Base-by-base conservation (phyloP, 129 eudicot genomes). In the Erigeron canadensis region DNA sequence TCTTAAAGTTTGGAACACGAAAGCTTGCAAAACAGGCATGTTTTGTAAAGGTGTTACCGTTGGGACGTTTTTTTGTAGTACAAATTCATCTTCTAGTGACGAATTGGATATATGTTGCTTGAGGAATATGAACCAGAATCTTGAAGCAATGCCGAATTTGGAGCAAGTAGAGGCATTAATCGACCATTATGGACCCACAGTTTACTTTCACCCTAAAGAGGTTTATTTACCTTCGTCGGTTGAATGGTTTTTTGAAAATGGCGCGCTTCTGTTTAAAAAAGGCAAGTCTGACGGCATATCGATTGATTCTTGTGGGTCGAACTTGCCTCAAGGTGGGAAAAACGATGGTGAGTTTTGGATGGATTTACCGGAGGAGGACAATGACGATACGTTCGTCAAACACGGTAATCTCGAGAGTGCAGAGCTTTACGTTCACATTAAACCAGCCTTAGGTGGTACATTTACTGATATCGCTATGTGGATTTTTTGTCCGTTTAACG, bases 401-500 rank as follows among this genome's bases (percentile, higher is more conserved):
- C 51, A 65, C 0, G 99, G 99, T 10, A 84, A 94, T 55, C 77
- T 90, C 0, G 91, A 86, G 15, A 87, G 86, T 39, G 84, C 94
- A 0, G 87, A 90, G 84, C 81, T 94, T 2, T 94, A 94, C 39
- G 97, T 90, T 69, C 99, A 94, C 59, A 85, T 88, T 12, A 94
- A 94, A 73, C 91, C 97, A 0, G 96, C 97, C 34, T 73, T 73
- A 8, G 99, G 99, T 0, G 99, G 99, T 10, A 87, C 86, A 18
- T 89, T 86, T 65, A 94, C 97, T 0, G 99, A 94, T 61, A 88
- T 94, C 1, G 99, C 75, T 3, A 84, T 94, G 91, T 94, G 99
- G 99, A 76, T 94, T 1, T 94, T 94, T 74, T 94, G 97, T 75
- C 99, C 99, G 0, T 94, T 94, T 77, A 94, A 94, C 45, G 99